Percentiles rank a stretch among this genome's conserved stretches.
Evolutionary conservation across 2,329 filamentous ascomycete genomes (phyloP).

Genomic region (Calonectria multiphialidica): DNA sequence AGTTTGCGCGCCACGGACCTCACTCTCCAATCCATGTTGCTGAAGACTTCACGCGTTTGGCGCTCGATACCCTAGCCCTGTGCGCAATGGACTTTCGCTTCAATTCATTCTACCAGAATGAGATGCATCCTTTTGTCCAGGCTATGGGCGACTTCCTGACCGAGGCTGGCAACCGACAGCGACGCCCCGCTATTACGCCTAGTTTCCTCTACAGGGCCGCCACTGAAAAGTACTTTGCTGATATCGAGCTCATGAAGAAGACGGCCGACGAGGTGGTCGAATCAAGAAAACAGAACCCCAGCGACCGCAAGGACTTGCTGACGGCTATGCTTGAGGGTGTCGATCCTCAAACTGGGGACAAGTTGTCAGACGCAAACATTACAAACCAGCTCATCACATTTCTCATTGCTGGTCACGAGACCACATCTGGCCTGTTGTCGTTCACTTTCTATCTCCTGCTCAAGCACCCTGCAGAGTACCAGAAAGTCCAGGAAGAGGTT

Average conservation of each 20-base stretch:
- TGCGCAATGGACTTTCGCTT: conserved; percentile 80
- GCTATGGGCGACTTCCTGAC: conserved; percentile 75
- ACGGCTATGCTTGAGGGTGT: conserved; percentile 76
- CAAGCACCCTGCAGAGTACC: conserved; percentile 70
- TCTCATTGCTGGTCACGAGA: conserved; percentile 78
- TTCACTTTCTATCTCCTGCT: conserved; percentile 76
- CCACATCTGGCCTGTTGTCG: conserved; percentile 74
- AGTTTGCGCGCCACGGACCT: conserved; percentile 75
- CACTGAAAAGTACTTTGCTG: conserved; percentile 63
- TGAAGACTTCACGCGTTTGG: conserved; percentile 79
- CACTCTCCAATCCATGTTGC: conserved; percentile 68
- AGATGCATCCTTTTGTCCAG: conserved; percentile 77
- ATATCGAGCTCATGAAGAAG: conserved; percentile 67
- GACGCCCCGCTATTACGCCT: conserved; percentile 59
- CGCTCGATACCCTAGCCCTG: conserved; percentile 78
- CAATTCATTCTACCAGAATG: conserved; percentile 79
- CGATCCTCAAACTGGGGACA: conserved; percentile 75
- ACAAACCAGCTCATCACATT: conserved; percentile 81
- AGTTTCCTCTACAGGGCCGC: conserved; percentile 61
- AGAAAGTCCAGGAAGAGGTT: conserved; percentile 75
- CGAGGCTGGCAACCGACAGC: conserved; percentile 65
- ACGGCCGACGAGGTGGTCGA: conserved; percentile 72
- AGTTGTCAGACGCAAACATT: conserved; percentile 73
- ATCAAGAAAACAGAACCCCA: conserved; percentile 66
- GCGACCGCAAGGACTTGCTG: conserved; percentile 74